Evolutionary conservation across 352 stramenopile genomes (phyloP).

Genomic region (Phytophthora cajani): DNA sequence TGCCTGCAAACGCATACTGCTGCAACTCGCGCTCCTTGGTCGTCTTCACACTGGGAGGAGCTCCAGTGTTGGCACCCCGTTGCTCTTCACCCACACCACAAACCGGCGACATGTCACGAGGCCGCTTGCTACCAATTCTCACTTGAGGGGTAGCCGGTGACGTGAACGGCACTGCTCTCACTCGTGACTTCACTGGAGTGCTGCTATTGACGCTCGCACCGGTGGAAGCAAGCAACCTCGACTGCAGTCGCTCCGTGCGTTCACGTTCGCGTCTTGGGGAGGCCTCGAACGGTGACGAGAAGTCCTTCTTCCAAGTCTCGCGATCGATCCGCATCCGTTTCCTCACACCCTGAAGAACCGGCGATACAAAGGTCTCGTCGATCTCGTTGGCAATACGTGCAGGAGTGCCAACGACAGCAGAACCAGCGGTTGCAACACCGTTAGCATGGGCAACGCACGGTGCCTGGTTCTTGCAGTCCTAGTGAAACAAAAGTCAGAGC

Average conservation of each 20-base stretch:
- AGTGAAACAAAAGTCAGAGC: background rate
- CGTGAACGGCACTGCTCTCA: slow-evolving; percentile 26
- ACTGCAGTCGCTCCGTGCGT: slow-evolving; percentile 58
- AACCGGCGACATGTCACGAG: slow-evolving; percentile 31
- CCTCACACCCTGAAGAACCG: slow-evolving; percentile 57
- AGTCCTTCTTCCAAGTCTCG: slow-evolving; percentile 73
- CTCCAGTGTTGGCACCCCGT: slow-evolving; percentile 6
- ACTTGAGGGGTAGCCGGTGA: slow-evolving; percentile 31
- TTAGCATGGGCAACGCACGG: slow-evolving; percentile 50
- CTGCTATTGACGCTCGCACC: background rate
- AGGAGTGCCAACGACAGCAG: slow-evolving; percentile 23
- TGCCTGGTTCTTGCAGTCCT: slow-evolving; percentile 87
- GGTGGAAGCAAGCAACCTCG: slow-evolving; percentile 42
- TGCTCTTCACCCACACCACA: slow-evolving; percentile 24
- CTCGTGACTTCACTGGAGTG: slow-evolving; percentile 22
- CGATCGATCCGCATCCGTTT: slow-evolving; percentile 72
- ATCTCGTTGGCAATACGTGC: slow-evolving; percentile 40
- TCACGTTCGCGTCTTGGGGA: slow-evolving; percentile 60
- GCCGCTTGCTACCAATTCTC: slow-evolving; percentile 18
- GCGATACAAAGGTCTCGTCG: slow-evolving; percentile 69
- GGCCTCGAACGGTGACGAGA: slow-evolving; percentile 69
- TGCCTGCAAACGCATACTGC: slow-evolving; percentile 9
- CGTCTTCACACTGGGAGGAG: background rate
- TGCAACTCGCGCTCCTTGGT: slow-evolving; percentile 25
- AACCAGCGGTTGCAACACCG: slow-evolving; percentile 28